Conservation (phyloP, 2,329 filamentous ascomycete species). For the Ilyonectria mors-panacis region DNA sequence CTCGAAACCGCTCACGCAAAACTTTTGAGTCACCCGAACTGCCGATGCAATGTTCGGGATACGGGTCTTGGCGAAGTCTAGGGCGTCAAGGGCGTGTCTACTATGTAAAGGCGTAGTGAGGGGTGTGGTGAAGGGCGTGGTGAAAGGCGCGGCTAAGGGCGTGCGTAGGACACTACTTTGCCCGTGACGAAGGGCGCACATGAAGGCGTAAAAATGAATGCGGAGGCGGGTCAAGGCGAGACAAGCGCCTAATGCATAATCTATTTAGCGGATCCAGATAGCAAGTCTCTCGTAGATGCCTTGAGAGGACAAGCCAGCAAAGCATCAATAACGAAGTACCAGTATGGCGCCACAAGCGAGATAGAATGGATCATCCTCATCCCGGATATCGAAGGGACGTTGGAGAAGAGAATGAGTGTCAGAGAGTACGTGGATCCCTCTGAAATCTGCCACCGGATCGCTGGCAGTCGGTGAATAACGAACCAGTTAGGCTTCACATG, state of each 20-base stretch:
- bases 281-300: background rate
- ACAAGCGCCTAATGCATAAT: background rate
- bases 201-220: background rate
- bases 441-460: too few species aligned
- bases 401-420: constrained; percentile 16
- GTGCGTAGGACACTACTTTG: background rate
- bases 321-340: background rate
- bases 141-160: background rate
- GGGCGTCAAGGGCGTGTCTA: background rate
- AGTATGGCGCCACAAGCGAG: background rate
- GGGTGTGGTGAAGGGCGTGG: too few species aligned
- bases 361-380: constrained; percentile 20
- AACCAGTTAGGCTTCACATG: constrained; percentile 6
- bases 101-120: background rate
- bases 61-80: too few species aligned
- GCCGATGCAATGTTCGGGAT: too few species aligned
- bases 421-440: constrained; percentile 6
- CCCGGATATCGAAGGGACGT: constrained; percentile 7
- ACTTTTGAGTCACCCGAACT: constrained; percentile 6
- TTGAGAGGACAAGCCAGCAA: background rate
- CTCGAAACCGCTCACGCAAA: constrained; percentile 3
- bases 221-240: background rate
- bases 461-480: background rate
- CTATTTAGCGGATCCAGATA: background rate
- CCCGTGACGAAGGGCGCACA: background rate